Percentiles rank a stretch among this genome's conserved stretches.
Conservation (phyloP, 2,329 filamentous ascomycete genomes). For the Tolypocladium endophyticum region DNA sequence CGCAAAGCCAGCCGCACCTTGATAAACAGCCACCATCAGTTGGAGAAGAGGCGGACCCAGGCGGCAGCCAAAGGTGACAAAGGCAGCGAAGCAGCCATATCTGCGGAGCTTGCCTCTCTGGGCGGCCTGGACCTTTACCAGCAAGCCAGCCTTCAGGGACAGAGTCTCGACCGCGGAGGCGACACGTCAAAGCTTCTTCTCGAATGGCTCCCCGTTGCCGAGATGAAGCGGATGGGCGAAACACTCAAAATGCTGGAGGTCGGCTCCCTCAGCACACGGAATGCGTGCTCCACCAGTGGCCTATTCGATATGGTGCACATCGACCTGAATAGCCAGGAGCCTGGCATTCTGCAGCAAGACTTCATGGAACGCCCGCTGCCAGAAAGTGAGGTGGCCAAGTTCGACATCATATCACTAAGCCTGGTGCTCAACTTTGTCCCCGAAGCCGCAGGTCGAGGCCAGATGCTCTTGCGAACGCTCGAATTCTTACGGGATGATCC, state of each 20-base stretch:
- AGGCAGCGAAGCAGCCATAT: slow-evolving; percentile 31
- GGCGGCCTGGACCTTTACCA: slow-evolving; percentile 57
- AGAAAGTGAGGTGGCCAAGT: slow-evolving; percentile 46
- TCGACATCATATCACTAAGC: slow-evolving; percentile 86
- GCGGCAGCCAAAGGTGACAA: slow-evolving; percentile 43
- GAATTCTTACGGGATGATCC: slow-evolving; percentile 47
- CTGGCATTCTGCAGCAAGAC: slow-evolving; percentile 76
- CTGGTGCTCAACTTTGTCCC: slow-evolving; percentile 93
- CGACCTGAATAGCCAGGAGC: slow-evolving; percentile 78
- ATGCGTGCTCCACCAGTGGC: slow-evolving; percentile 67
- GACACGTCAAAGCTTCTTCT: slow-evolving; percentile 56
- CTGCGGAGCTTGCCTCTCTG: slow-evolving; percentile 42
- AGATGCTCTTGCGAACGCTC: slow-evolving; percentile 73
- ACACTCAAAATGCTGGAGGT: slow-evolving; percentile 70
- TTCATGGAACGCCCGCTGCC: slow-evolving; percentile 86
- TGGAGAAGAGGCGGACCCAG: slow-evolving; percentile 51
- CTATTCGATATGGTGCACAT: slow-evolving; percentile 71
- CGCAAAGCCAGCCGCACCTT: slow-evolving; percentile 53
- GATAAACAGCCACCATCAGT: slow-evolving; percentile 55
- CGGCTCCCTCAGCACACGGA: slow-evolving; percentile 73
- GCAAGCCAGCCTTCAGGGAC: slow-evolving; percentile 57
- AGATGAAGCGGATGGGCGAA: slow-evolving; percentile 12
- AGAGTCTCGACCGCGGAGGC: slow-evolving; percentile 54
- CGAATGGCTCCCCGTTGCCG: slow-evolving; percentile 41
- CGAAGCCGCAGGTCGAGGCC: slow-evolving; percentile 60